Conservation (phyloP, 305 asterid genomes). For the Fraxinus angustifolia region DNA sequence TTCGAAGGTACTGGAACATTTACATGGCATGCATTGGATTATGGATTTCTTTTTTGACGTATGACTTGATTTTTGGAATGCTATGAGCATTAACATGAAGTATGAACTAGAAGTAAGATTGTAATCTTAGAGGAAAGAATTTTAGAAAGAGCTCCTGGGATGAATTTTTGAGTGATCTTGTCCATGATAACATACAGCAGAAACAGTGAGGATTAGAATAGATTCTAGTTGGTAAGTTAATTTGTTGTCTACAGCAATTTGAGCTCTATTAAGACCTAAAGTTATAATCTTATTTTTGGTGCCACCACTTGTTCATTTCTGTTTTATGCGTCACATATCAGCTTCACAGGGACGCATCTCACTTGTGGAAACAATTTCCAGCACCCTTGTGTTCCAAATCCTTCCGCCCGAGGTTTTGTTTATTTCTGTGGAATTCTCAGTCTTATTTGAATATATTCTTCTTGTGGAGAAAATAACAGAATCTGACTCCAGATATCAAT, state of each 20-base stretch:
- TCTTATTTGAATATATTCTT: neutral
- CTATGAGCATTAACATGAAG: neutral
- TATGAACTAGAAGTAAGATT: neutral
- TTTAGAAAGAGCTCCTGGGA: neutral
- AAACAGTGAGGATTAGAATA: neutral
- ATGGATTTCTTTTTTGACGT: neutral
- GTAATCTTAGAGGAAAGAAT: neutral
- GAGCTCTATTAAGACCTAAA: neutral
- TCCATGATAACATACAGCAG: neutral
- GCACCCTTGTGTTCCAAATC: slow-evolving; percentile 63
- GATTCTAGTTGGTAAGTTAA: neutral
- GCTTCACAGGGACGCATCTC: slow-evolving; percentile 70
- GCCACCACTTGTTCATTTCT: slow-evolving; percentile 6
- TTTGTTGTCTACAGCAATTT: neutral
- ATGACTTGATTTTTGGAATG: neutral
- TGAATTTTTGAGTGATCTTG: neutral
- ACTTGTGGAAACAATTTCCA: slow-evolving; percentile 56
- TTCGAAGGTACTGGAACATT: neutral
- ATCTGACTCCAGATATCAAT: slow-evolving; percentile 14
- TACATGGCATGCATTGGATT: neutral
- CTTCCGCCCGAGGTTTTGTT: slow-evolving; percentile 56
- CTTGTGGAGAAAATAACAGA: neutral
- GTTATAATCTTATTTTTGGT: neutral
- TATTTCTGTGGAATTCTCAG: neutral
- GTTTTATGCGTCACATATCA: slow-evolving; percentile 27